Percentiles rank a stretch among this genome's conserved stretches.
These are phyloP conservation scores for Pleurostoma richardsiae DNA, from an alignment of 2,329 filamentous ascomycete genomes.

Conservation along the genomic window DNA sequence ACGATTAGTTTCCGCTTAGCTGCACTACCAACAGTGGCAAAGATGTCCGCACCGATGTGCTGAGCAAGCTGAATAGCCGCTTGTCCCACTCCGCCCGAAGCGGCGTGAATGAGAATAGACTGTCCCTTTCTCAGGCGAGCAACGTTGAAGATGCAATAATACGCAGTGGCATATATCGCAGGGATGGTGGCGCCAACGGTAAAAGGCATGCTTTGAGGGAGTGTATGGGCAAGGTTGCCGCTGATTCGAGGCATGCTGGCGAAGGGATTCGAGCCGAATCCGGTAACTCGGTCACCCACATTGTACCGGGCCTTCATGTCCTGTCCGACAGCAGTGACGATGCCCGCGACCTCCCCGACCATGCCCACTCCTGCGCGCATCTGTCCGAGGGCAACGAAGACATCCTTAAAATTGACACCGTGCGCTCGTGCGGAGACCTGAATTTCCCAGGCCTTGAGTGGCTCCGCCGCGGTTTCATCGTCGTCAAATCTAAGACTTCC, in stretches of 20 bases:
- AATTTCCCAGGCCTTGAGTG: slow-evolving; percentile 12
- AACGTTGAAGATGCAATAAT: slow-evolving; percentile 29
- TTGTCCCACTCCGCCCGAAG: slow-evolving; percentile 33
- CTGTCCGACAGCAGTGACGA: slow-evolving; percentile 20
- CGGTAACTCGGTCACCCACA: slow-evolving; percentile 19
- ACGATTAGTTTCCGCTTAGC: slow-evolving; percentile 28
- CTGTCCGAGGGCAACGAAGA: slow-evolving; percentile 27
- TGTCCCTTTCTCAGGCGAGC: slow-evolving; percentile 18
- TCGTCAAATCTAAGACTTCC: slow-evolving; percentile 9
- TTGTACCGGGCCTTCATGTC: slow-evolving; percentile 13
- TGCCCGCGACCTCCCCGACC: slow-evolving; percentile 25
- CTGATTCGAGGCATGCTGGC: background rate
- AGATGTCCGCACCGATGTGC: slow-evolving; percentile 29
- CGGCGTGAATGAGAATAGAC: slow-evolving; percentile 36
- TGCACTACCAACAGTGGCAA: slow-evolving; percentile 25
- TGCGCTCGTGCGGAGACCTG: slow-evolving; percentile 14
- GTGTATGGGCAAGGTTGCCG: background rate
- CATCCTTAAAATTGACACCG: slow-evolving; percentile 28
- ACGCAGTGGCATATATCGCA: slow-evolving; percentile 18
- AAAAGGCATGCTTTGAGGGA: background rate
- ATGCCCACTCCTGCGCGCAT: slow-evolving; percentile 18
- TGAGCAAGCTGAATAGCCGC: slow-evolving; percentile 34
- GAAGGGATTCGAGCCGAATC: background rate
- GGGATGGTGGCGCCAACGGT: slow-evolving; percentile 5
- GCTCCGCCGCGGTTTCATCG: slow-evolving; percentile 3